phyloP scores from a whole-genome alignment of 306 rosid species.

The Rosa lucieae region DNA sequence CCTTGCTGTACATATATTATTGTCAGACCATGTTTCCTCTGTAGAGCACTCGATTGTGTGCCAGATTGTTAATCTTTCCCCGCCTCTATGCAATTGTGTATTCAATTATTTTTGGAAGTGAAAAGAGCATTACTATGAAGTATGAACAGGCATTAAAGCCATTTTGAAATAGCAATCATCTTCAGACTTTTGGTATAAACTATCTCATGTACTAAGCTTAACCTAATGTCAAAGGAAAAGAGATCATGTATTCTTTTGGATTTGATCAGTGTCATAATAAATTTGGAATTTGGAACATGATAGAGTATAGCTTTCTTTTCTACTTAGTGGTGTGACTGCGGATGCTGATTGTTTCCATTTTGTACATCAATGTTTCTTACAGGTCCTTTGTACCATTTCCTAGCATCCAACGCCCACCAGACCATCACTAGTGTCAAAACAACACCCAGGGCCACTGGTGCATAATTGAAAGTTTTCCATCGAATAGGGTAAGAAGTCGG shows the following conservation, averaged over 20 bases:
- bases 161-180: not conserved
- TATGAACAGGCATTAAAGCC: not conserved
- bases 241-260: not conserved
- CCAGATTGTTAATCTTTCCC: not conserved
- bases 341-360: not conserved
- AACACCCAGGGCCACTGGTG: constrained; percentile 11
- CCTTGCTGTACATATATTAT: not conserved
- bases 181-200: not conserved
- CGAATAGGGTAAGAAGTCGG: constrained; percentile 22
- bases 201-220: not conserved
- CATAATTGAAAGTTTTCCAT: constrained; percentile 29
- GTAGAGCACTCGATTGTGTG: not conserved
- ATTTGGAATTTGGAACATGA: not conserved
- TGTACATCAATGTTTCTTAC: constrained; percentile 31
- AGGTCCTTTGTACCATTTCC: constrained; percentile 44
- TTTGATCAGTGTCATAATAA: not conserved
- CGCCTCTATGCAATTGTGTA: not conserved
- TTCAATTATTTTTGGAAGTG: not conserved
- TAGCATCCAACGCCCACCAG: constrained; percentile 31
- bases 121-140: not conserved
- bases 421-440: constrained; percentile 26
- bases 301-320: not conserved
- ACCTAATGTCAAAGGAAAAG: not conserved
- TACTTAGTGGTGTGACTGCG: not conserved
- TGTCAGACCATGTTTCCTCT: not conserved